These are phyloP conservation scores for Nemania bipapillata DNA, from an alignment of 2,329 filamentous ascomycete genomes.

Conservation along the genomic window DNA sequence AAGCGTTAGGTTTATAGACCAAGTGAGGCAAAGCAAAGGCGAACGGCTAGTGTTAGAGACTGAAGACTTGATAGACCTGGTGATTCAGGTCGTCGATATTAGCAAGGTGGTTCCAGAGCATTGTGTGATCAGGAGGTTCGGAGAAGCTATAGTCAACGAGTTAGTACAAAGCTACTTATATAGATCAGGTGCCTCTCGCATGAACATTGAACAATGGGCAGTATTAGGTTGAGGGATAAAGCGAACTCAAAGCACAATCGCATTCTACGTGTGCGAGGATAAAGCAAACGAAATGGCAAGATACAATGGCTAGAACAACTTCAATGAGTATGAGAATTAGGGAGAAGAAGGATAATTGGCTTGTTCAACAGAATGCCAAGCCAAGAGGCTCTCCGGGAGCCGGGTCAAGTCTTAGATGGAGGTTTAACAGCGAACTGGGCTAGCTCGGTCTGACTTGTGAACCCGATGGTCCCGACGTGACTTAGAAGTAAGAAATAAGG, in stretches of 20 bases:
- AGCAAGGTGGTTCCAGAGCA: constrained; percentile 41
- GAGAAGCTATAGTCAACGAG: constrained; percentile 14
- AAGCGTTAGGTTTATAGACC: background rate
- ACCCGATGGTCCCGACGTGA: constrained; percentile 22
- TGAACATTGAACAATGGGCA: background rate
- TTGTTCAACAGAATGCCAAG: background rate
- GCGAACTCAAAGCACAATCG: background rate
- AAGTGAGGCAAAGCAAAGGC: background rate
- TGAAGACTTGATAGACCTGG: constrained; percentile 41
- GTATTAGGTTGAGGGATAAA: background rate
- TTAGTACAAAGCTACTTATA: constrained; percentile 29
- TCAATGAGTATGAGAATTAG: constrained; percentile 10
- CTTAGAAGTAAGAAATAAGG: constrained; percentile 23
- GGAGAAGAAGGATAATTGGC: background rate
- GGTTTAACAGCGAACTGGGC: background rate
- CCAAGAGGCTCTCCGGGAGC: background rate
- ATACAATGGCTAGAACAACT: background rate
- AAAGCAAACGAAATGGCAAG: background rate
- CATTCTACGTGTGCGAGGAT: background rate
- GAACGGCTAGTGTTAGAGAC: constrained; percentile 40
- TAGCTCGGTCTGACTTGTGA: constrained; percentile 8
- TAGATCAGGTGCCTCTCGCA: background rate
- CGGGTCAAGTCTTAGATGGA: background rate
- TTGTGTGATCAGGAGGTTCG: constrained; percentile 34
- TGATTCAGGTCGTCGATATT: constrained; percentile 42